These are phyloP conservation scores for Coix lacrymajobi DNA, from an alignment of 176 grass and related monocot genomes.

Conservation along the genomic window DNA sequence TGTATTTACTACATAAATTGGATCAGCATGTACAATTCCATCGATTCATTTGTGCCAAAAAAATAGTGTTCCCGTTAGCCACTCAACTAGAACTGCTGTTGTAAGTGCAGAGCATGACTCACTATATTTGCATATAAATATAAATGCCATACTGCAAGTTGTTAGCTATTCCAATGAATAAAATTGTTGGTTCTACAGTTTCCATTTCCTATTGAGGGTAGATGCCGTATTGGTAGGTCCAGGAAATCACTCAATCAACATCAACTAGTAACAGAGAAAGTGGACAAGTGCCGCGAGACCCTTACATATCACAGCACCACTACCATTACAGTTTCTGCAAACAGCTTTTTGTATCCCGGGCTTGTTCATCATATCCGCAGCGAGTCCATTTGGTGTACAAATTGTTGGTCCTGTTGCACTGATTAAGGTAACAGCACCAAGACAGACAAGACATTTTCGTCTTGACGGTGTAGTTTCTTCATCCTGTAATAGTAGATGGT, in stretches of 20 bases:
- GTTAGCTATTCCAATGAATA: neutral
- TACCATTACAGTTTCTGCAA: slow-evolving; percentile 77
- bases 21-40: neutral
- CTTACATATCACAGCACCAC: slow-evolving; percentile 90
- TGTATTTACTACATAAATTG: neutral
- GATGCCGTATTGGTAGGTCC: neutral
- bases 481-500: slow-evolving; percentile 25
- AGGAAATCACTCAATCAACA: neutral
- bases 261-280: neutral
- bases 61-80: neutral
- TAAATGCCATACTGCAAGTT: neutral
- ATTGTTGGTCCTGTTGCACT: slow-evolving; percentile 43
- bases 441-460: slow-evolving; percentile 67
- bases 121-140: neutral
- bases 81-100: neutral
- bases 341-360: slow-evolving; percentile 54
- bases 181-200: neutral
- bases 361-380: slow-evolving; percentile 36
- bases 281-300: neutral
- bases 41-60: neutral
- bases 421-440: slow-evolving; percentile 66
- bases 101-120: neutral
- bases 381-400: slow-evolving; percentile 39
- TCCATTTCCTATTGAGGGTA: neutral
- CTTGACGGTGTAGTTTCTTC: slow-evolving; percentile 41